Evolutionary conservation across 2,329 filamentous ascomycete species (phyloP).

Genomic region (Monosporascus sp.): DNA sequence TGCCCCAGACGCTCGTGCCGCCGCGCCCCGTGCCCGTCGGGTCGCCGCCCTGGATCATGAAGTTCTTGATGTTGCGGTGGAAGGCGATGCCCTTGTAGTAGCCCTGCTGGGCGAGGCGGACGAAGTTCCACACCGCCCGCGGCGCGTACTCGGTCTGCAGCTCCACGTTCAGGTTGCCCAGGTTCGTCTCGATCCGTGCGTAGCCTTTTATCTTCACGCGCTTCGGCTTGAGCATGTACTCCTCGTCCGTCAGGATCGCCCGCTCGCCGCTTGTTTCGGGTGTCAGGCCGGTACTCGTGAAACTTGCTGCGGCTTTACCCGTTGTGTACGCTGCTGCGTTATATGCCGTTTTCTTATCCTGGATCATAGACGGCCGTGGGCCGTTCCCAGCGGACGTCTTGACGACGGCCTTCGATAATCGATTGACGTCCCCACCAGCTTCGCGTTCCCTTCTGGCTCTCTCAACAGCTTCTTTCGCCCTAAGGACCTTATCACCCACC

Average conservation of each 20-base stretch:
- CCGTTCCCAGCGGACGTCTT: constrained; percentile 26
- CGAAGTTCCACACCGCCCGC: constrained; percentile 95
- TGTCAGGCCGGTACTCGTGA: constrained; percentile 90
- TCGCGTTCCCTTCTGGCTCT: constrained; percentile 73
- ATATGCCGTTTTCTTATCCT: constrained; percentile 59
- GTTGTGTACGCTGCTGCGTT: constrained; percentile 91
- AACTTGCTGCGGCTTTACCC: constrained; percentile 84
- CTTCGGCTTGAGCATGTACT: constrained; percentile 91
- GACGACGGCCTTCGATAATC: constrained; percentile 38
- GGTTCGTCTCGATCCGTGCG: constrained; percentile 78
- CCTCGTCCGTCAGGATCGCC: constrained; percentile 83
- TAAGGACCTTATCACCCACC: constrained; percentile 73
- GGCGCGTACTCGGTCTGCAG: constrained; percentile 87
- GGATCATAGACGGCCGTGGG: constrained; percentile 40
- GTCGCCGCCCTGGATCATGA: constrained; percentile 98
- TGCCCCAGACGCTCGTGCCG: constrained; percentile 88
- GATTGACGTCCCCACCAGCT: constrained; percentile 53
- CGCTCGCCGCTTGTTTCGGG: constrained; percentile 85
- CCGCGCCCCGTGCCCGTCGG: constrained; percentile 87
- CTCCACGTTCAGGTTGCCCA: constrained; percentile 82
- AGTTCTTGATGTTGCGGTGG: constrained; percentile 89
- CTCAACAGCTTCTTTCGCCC: constrained; percentile 90
- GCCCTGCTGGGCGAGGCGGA: constrained; percentile 78
- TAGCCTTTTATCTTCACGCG: constrained; percentile 88
- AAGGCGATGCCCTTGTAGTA: constrained; percentile 84